Percentiles rank a stretch among this genome's conserved stretches.
Evolutionary conservation across 2,329 filamentous ascomycete species (phyloP).

Genomic region (Talaromyces piceae): DNA sequence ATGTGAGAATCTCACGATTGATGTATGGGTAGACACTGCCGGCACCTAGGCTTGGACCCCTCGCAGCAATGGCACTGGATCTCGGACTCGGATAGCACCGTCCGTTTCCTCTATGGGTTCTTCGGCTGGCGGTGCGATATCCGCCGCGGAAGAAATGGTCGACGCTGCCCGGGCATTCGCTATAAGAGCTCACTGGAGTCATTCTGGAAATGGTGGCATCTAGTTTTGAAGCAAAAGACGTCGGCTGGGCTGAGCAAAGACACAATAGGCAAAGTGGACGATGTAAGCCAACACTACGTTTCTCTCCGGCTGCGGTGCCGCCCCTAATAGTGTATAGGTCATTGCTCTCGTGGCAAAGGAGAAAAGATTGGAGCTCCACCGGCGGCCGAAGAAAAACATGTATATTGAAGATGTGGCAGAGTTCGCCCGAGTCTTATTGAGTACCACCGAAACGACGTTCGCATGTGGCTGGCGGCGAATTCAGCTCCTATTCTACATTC

Average conservation of each 20-base stretch:
- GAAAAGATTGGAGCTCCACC: constrained; percentile 17
- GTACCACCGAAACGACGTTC: constrained; percentile 25
- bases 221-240: constrained; percentile 16
- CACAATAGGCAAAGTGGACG: not conserved
- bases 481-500: constrained; percentile 16
- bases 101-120: constrained; percentile 14
- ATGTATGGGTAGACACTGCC: constrained; percentile 18
- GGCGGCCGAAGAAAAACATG: constrained; percentile 21
- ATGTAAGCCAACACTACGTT: not conserved
- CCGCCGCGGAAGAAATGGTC: not conserved
- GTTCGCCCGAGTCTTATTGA: constrained; percentile 22
- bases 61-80: constrained; percentile 15
- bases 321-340: constrained; percentile 17
- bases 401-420: constrained; percentile 27
- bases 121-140: constrained; percentile 10
- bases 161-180: not conserved
- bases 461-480: constrained; percentile 21
- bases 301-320: not conserved
- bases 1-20: not conserved
- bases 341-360: constrained; percentile 19
- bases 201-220: constrained; percentile 13
- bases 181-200: constrained; percentile 6
- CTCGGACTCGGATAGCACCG: constrained; percentile 21
- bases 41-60: constrained; percentile 13
- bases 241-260: constrained; percentile 6